Base-by-base conservation (phyloP, 139 green algal genomes). In the Coelastrella sp. region DNA sequence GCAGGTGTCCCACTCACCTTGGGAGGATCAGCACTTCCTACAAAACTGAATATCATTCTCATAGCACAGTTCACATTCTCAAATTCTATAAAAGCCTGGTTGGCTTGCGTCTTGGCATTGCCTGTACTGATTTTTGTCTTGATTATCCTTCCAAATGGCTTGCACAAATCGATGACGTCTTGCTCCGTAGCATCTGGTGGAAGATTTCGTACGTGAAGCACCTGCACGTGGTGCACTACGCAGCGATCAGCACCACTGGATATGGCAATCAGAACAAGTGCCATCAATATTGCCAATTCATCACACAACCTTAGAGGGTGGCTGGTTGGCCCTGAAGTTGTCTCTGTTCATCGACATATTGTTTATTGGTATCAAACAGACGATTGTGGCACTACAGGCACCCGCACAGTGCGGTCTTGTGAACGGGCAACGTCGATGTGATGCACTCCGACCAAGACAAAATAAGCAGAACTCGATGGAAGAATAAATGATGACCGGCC, bases 11-110 rank as follows among this genome's bases (percentile, higher is more conserved):
- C n/a, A n/a, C 45, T 13, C 45, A 57, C 88, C 87, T 89, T 91
- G 17, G 93, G 91, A 40, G 92, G 91, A 27, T 95, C 91, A 50
- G 89, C 85, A 23, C 74, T 87, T 51, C 81, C 87, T 1, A 87
- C 80, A 40, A 91, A 96, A 79, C 92, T 91, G 25, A 74, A 87
- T 30, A 96, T 90, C 86, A 96, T 95, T 2, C 89, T 48, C 41
- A 96, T 88, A 3, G 93, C 90, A 9, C 75, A 71, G 48, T 91
- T 88, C 5, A 93, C n/a, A 30, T 92, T 83, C 27, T 87, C 84
- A 79, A 96, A 93, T 53, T 96, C 93, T 9, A 96, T 89, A 88
- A 96, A 96, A 0, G 89, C 90, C 78, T 96, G 93, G 69, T 94
- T 94, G 0, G 89, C 90, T 79, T 96, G 93, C 63, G 93, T 94